Base-by-base conservation (phyloP, 192 early-diverging fungal species). In the Coemansia sp. region DNA sequence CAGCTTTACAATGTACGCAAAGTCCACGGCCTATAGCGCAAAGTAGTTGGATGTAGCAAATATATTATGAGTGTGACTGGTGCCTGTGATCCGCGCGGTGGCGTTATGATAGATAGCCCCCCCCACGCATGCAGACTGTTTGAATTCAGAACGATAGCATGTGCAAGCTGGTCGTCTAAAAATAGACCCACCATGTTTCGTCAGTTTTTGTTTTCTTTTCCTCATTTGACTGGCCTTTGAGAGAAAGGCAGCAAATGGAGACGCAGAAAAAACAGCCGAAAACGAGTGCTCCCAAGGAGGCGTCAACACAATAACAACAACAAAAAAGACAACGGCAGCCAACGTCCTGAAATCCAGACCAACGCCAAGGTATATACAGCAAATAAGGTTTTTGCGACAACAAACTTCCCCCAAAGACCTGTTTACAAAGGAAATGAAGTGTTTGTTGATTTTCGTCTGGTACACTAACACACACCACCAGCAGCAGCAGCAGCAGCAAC, bases 1-100 rank as follows among this genome's bases (percentile, higher is more conserved):
- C 36, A 98, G 77, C 73, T 92, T 89, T 35, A 99, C 94, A 66
- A 99, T 97, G 74, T 93, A 89, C 15, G 91, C 89, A 63, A 97
- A 95, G 65, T 92, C 85, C 44, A 97, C 91, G 6, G 90, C 87
- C 92, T 97, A 85, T 38, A 63, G 21, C 64, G 56, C 52, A 62
- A 41, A 15, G 30, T 2, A n/a, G 30, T 1, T 34, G 24, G 52
- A 10, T 1, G 43, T n/a, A 53, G 36, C 7, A 46, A 24, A 9
- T 8, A 41, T 5, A 21, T 8, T 49, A 7, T 26, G 23, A 12
- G 23, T 24, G 23, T 26, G 51, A 10, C 6, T 53, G 51, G 15
- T 46, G 12, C 18, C 39, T 7, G 39, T 41, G 39, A 41, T 41
- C 39, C 39, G 7, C 39, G 7, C 12, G 7, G 44, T 46, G 44